These are phyloP conservation scores for Saccharomycopsis oosterbeekiorum DNA, from an alignment of 805 yeast species.

Conservation along the genomic window DNA sequence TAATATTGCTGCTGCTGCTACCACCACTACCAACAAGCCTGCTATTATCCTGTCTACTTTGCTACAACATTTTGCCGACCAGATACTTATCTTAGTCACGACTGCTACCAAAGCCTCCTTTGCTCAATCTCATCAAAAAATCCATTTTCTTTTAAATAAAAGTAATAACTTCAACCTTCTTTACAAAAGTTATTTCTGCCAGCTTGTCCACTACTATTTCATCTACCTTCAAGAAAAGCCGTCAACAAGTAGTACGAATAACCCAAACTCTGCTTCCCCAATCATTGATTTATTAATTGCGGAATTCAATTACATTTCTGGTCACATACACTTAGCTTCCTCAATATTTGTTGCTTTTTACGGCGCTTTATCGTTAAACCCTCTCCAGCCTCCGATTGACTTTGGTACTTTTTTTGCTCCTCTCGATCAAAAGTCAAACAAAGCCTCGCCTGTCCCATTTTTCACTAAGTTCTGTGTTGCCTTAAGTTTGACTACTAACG, in stretches of 20 bases:
- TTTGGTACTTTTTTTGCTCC: conserved; percentile 23
- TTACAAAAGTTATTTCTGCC: conserved; percentile 27
- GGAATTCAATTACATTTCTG: conserved; percentile 23
- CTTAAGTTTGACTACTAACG: conserved; percentile 10
- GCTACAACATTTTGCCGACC: conserved; percentile 35
- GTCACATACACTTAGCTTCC: conserved; percentile 17
- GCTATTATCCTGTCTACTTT: background rate
- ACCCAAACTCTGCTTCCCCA: background rate
- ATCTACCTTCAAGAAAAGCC: background rate
- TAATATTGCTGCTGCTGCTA: background rate
- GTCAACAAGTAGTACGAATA: background rate
- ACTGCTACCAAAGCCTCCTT: conserved; percentile 34
- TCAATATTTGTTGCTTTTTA: conserved; percentile 23
- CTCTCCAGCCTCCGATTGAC: conserved; percentile 9
- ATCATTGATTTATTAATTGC: conserved; percentile 19
- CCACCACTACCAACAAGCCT: background rate
- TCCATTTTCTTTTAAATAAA: conserved; percentile 31
- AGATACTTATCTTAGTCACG: conserved; percentile 41
- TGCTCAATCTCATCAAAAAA: conserved; percentile 32
- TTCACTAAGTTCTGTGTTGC: conserved; percentile 21
- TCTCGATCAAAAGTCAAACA: conserved; percentile 12
- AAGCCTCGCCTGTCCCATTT: conserved; percentile 14
- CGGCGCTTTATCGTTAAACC: conserved; percentile 18
- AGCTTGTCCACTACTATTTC: conserved; percentile 20
- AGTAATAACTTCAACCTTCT: background rate